Evolutionary conservation across 306 rosid species (phyloP).

Genomic region (Fagus sylvatica): DNA sequence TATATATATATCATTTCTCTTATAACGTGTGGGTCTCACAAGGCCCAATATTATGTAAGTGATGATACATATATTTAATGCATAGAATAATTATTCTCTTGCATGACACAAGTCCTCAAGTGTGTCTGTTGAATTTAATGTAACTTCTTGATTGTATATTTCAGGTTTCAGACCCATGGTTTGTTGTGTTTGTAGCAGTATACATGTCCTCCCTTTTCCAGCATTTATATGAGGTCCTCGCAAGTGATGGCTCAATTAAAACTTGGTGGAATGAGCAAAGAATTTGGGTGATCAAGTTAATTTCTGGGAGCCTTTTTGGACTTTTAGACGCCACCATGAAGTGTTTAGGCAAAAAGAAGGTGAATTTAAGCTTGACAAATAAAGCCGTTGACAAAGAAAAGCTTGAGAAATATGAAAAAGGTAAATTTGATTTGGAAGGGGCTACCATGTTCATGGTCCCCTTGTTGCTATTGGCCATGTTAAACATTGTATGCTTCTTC

Average conservation of each 20-base stretch:
- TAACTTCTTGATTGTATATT: neutral
- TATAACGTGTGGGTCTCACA: no score
- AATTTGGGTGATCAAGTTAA: conserved; percentile 44
- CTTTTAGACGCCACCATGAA: conserved; percentile 26
- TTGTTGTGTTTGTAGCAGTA: conserved; percentile 36
- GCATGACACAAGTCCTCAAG: no score
- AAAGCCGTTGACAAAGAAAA: conserved; percentile 50
- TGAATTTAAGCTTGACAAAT: conserved; percentile 35
- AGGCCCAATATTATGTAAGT: no score
- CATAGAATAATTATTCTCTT: no score
- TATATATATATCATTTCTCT: no score
- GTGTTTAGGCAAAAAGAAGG: conserved; percentile 31
- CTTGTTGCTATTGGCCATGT: conserved; percentile 30
- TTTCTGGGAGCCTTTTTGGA: conserved; percentile 32
- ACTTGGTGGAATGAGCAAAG: conserved; percentile 58
- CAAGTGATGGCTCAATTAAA: conserved; percentile 35
- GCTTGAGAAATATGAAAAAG: conserved; percentile 41
- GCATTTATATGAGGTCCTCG: conserved; percentile 44
- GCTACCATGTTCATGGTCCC: conserved; percentile 52
- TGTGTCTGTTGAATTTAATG: neutral
- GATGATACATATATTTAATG: no score
- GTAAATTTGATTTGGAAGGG: conserved; percentile 52
- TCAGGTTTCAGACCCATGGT: conserved; percentile 48
- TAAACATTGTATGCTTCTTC: conserved; percentile 29
- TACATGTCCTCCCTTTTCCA: conserved; percentile 35